Conservation (phyloP, 2,329 filamentous ascomycete species). For the Talaromyces verruculosus region DNA sequence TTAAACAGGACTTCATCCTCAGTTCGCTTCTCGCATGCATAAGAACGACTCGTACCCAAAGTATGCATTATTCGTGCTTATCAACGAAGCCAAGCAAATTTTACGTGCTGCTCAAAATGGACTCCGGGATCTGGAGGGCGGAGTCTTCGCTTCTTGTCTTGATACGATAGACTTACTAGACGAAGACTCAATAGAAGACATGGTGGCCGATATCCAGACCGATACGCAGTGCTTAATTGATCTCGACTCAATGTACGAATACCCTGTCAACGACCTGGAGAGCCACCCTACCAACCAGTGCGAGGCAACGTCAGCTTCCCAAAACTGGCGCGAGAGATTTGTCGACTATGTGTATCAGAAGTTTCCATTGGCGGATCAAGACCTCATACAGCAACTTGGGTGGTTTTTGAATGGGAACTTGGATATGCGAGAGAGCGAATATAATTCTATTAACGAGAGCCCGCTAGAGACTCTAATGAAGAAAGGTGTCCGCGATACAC, state of each 20-base stretch:
- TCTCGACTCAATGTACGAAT: not conserved
- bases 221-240: not conserved
- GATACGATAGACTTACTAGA: not conserved
- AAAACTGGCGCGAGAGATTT: not conserved
- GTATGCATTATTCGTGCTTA: not conserved
- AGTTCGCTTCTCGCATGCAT: not conserved
- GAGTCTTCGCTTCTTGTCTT: not conserved
- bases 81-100: not conserved
- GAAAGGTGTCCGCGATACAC: not conserved
- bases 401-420: not conserved
- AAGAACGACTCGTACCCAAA: not conserved
- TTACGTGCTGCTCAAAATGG: not conserved
- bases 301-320: not conserved
- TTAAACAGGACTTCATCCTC: not conserved
- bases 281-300: not conserved
- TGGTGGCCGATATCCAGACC: not conserved
- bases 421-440: not conserved
- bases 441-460: not conserved
- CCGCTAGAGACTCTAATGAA: not conserved
- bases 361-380: not conserved
- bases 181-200: not conserved
- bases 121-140: not conserved
- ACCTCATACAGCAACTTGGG: not conserved
- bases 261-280: not conserved
- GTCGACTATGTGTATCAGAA: not conserved